These are phyloP conservation scores for Pneumocystis oryctolagi DNA, from an alignment of 1,139 yeast species.

Conservation along the genomic window DNA sequence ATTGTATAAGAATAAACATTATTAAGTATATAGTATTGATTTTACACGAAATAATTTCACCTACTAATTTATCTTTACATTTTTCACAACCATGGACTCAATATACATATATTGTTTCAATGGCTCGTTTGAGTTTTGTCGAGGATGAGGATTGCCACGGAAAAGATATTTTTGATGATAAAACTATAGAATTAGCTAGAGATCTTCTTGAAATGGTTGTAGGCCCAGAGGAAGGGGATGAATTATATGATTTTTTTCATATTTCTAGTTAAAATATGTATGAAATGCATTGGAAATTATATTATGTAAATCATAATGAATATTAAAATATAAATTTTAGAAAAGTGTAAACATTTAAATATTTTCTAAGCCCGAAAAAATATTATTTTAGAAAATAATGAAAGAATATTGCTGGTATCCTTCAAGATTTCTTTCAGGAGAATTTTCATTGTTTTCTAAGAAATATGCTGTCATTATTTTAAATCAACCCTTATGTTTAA, in stretches of 20 bases:
- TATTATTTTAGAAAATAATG: neutral
- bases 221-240: constrained; percentile 13
- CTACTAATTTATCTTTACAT: neutral
- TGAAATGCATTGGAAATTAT: neutral
- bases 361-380: neutral
- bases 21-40: neutral
- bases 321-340: neutral
- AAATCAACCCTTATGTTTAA: neutral
- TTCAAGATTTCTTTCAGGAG: neutral
- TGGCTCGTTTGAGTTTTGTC: neutral
- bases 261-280: neutral
- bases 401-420: neutral
- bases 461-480: constrained; percentile 1
- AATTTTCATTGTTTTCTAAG: neutral
- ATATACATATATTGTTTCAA: neutral
- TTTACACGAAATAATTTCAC: constrained; percentile 1
- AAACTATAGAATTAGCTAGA: constrained; percentile 6
- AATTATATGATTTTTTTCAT: constrained; percentile 7
- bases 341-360: neutral
- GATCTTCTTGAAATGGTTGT: constrained; percentile 11
- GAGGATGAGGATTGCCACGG: neutral
- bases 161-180: constrained; percentile 3
- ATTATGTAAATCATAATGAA: neutral
- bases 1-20: neutral
- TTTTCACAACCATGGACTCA: neutral